A percentile compares a stretch with the other conserved stretches of the same genome.
These are phyloP conservation scores for Tuber melanosporum DNA, from an alignment of 495 filamentous ascomycete genomes.

Conservation along the genomic window DNA sequence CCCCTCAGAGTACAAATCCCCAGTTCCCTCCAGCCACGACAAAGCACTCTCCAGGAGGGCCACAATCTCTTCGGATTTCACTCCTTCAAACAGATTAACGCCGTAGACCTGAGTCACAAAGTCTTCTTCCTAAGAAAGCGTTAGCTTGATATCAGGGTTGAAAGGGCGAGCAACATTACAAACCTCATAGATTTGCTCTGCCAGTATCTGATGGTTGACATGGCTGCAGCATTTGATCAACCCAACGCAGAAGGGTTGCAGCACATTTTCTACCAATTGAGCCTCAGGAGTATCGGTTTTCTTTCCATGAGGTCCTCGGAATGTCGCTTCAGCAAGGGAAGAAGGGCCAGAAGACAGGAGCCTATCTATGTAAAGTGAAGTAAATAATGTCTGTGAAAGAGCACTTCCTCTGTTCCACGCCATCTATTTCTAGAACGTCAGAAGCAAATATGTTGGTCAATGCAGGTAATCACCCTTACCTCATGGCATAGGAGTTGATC, in stretches of 20 bases:
- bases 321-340: conserved; percentile 58
- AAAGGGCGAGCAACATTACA: conserved; percentile 32
- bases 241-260: conserved; percentile 80
- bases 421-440: conserved; percentile 55
- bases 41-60: conserved; percentile 57
- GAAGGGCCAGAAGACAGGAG: conserved; percentile 65
- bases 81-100: conserved; percentile 61
- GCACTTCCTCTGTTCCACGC: conserved; percentile 95
- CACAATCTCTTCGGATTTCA: conserved; percentile 54
- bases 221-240: conserved; percentile 75
- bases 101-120: conserved; percentile 88
- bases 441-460: conserved; percentile 10
- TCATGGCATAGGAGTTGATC: conserved; percentile 87
- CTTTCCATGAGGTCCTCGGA: conserved; percentile 36
- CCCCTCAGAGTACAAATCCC: conserved; percentile 48
- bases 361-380: conserved; percentile 85
- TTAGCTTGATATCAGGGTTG: conserved; percentile 33
- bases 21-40: conserved; percentile 48
- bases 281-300: conserved; percentile 50
- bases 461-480: conserved; percentile 47
- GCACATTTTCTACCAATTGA: conserved; percentile 57
- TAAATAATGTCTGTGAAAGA: conserved; percentile 88
- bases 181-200: conserved; percentile 84
- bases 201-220: conserved; percentile 65
- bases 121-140: conserved; percentile 72